Evolutionary conservation across 2,329 filamentous ascomycete genomes (phyloP).

Genomic region (Dactylellina drechsleri): DNA sequence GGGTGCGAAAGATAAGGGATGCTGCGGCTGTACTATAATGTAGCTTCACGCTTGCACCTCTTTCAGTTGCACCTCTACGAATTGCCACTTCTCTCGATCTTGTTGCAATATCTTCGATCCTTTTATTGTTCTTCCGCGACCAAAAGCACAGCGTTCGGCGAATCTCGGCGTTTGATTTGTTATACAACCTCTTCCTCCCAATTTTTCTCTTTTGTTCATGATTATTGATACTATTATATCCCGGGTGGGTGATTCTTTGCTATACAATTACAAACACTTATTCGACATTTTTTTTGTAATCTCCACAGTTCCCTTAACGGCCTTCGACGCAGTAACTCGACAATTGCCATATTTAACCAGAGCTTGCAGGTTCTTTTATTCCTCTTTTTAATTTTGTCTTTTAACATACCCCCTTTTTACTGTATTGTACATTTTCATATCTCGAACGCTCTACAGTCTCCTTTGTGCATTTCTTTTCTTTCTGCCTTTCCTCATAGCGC

Average conservation of each 20-base stretch:
- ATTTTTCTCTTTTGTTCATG: constrained; percentile 34
- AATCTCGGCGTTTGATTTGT: constrained; percentile 54
- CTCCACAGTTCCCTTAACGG: constrained; percentile 52
- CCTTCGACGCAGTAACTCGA: constrained; percentile 38
- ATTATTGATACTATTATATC: constrained; percentile 44
- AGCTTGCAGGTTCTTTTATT: constrained; percentile 36
- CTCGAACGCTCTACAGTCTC: constrained; percentile 41
- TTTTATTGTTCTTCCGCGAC: constrained; percentile 42
- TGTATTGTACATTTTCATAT: constrained; percentile 53
- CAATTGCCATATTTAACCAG: constrained; percentile 28
- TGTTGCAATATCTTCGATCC: constrained; percentile 50
- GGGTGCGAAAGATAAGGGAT: constrained; percentile 51
- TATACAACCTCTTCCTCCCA: constrained; percentile 17
- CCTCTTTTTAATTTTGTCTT: constrained; percentile 25
- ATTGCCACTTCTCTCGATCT: constrained; percentile 45
- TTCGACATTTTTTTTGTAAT: constrained; percentile 36
- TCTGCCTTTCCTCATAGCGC: constrained; percentile 16
- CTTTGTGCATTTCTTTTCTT: constrained; percentile 48
- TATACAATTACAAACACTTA: constrained; percentile 31
- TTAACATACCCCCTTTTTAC: constrained; percentile 24
- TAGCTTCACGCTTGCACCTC: constrained; percentile 4
- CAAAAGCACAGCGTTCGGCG: constrained; percentile 55
- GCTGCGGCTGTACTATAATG: constrained; percentile 54
- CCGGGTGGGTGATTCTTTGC: constrained; percentile 32
- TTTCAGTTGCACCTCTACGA: constrained; percentile 13